Percentiles rank a stretch among this genome's conserved stretches.
These are phyloP conservation scores for Olyra latifolia DNA, from an alignment of 176 grass and related monocot species.

Conservation along the genomic window DNA sequence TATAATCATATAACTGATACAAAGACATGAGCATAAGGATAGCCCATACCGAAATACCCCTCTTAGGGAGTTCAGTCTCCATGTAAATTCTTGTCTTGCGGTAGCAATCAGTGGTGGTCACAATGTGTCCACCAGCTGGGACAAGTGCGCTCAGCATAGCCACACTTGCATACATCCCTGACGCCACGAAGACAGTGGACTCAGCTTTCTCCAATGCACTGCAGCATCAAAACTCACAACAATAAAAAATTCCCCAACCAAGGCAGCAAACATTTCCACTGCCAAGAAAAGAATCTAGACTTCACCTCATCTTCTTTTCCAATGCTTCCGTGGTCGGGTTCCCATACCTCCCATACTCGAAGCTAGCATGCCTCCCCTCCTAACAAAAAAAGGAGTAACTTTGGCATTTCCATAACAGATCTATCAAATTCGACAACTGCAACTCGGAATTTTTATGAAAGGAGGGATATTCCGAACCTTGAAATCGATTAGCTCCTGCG, in stretches of 20 bases:
- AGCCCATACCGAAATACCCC: conserved; percentile 66
- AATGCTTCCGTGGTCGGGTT: conserved; percentile 93
- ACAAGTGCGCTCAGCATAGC: conserved; percentile 84
- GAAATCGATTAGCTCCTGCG: conserved; percentile 95
- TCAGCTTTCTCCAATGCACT: conserved; percentile 96
- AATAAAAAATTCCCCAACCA: conserved; percentile 17
- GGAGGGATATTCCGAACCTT: conserved; percentile 49
- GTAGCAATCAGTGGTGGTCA: conserved; percentile 96
- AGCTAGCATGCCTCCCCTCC: conserved; percentile 98
- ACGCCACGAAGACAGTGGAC: conserved; percentile 93
- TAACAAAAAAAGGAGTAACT: conserved; percentile 11
- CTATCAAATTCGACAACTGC: conserved; percentile 15
- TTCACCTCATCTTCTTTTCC: conserved; percentile 97
- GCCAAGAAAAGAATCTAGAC: conserved; percentile 8
- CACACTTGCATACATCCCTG: conserved; percentile 97
- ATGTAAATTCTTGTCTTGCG: conserved; percentile 97
- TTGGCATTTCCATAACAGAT: conserved; percentile 2
- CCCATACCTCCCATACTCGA: conserved; percentile 95
- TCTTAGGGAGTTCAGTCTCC: conserved; percentile 93
- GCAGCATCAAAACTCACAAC: conserved; percentile 33
- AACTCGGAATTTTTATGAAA: background rate
- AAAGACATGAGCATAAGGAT: conserved; percentile 7
- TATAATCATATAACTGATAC: conserved; percentile 6
- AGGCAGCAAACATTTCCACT: conserved; percentile 8
- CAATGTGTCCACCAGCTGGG: conserved; percentile 86